Percentiles rank a stretch among this genome's conserved stretches.
phyloP scores from a whole-genome alignment of 1,284 basidiomycete species.

The Cerrena zonata region DNA sequence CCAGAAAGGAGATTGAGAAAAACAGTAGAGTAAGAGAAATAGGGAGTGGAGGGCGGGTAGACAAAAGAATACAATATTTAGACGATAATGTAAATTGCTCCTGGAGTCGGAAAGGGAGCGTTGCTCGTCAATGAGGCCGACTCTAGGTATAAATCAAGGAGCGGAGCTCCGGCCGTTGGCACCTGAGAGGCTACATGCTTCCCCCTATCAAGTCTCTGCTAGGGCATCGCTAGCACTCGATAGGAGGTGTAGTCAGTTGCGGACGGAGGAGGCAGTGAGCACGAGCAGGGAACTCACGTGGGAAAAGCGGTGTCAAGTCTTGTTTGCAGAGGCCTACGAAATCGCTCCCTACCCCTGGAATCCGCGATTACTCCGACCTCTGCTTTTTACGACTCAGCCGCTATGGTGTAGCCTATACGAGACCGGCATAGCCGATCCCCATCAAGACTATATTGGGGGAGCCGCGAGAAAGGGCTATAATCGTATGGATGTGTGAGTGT shows the following conservation, averaged over 20 bases:
- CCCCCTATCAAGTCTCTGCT: neutral
- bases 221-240: neutral
- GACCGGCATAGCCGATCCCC: neutral
- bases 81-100: neutral
- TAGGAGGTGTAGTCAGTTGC: neutral
- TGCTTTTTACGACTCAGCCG: neutral
- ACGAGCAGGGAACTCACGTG: neutral
- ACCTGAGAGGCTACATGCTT: neutral
- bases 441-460: neutral
- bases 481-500: constrained; percentile 1
- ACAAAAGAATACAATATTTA: neutral
- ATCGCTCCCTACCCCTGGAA: neutral
- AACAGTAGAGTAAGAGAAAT: too few species aligned
- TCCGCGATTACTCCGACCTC: neutral
- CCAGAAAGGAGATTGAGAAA: too few species aligned
- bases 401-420: neutral
- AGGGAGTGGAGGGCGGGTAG: neutral
- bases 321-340: neutral
- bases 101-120: neutral
- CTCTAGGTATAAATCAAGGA: neutral
- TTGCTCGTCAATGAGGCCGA: neutral
- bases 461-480: neutral
- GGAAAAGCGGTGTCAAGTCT: neutral
- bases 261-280: neutral
- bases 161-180: neutral